These are phyloP conservation scores for Luffa acutangula DNA, from an alignment of 306 rosid species.

Conservation along the genomic window DNA sequence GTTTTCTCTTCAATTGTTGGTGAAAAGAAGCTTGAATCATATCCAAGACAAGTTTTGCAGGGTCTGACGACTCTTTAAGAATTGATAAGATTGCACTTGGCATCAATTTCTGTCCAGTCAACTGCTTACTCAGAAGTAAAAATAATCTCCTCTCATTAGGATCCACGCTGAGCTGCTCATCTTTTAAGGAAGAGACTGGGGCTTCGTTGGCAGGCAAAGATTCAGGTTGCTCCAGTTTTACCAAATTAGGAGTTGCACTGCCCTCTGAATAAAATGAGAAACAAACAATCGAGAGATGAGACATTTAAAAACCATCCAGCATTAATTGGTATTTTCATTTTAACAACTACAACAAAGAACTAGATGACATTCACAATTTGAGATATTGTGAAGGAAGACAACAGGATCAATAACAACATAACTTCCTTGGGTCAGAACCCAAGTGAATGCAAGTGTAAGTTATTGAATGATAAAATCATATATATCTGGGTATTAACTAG, in stretches of 20 bases:
- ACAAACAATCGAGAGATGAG: background rate
- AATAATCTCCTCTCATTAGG: constrained; percentile 14
- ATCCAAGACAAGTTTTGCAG: constrained; percentile 42
- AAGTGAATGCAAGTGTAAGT: background rate
- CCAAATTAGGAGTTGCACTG: background rate
- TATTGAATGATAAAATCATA: background rate
- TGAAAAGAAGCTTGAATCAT: constrained; percentile 20
- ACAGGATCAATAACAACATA: background rate
- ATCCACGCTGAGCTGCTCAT: constrained; percentile 13
- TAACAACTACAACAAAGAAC: background rate
- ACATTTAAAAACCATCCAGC: background rate
- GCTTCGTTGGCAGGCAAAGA: constrained; percentile 1
- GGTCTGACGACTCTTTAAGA: constrained; percentile 29
- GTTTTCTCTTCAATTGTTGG: constrained; percentile 13
- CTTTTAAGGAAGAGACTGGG: constrained; percentile 9
- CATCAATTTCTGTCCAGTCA: constrained; percentile 9
- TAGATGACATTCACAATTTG: background rate
- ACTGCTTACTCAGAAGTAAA: constrained; percentile 10
- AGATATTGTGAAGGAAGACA: background rate
- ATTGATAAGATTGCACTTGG: constrained; percentile 11
- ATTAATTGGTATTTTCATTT: background rate
- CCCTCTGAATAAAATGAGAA: constrained; percentile 6
- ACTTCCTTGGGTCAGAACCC: background rate
- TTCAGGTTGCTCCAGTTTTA: constrained; percentile 11
- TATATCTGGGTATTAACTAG: background rate